Conservation (phyloP, 1,284 basidiomycete species). For the Fomitiporia mediterranea region DNA sequence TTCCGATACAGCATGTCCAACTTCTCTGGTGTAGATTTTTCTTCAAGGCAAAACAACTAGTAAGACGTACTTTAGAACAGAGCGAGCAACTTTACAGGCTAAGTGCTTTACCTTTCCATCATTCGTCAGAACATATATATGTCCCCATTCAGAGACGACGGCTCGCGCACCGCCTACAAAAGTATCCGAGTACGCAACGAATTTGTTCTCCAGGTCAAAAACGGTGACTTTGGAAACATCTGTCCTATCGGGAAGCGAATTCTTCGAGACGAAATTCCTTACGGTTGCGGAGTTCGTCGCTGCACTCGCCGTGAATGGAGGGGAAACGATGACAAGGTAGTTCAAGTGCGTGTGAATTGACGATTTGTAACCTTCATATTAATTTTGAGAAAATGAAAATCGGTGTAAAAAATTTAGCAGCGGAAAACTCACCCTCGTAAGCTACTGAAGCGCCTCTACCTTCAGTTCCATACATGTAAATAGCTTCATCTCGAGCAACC, state of each 20-base stretch:
- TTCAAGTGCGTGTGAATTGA: slow-evolving; percentile 69
- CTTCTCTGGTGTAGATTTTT: slow-evolving; percentile 77
- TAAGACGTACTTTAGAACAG: neutral
- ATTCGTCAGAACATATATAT: slow-evolving; percentile 72
- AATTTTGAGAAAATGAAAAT: neutral
- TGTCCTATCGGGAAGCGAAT: slow-evolving; percentile 37
- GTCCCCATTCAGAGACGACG: slow-evolving; percentile 75
- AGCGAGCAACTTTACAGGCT: slow-evolving; percentile 5
- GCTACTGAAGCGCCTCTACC: slow-evolving; percentile 86
- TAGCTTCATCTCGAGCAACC: slow-evolving; percentile 88
- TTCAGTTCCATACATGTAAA: slow-evolving; percentile 83
- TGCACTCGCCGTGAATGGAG: slow-evolving; percentile 69
- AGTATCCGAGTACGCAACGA: slow-evolving; percentile 78
- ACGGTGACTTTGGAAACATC: slow-evolving; percentile 86
- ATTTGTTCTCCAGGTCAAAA: slow-evolving; percentile 91
- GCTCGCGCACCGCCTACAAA: slow-evolving; percentile 78
- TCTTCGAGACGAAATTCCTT: slow-evolving; percentile 62
- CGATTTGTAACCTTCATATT: slow-evolving; percentile 55
- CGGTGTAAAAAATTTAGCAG: neutral
- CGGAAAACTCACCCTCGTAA: slow-evolving; percentile 70
- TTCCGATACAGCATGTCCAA: slow-evolving; percentile 79
- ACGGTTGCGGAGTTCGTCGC: slow-evolving; percentile 69
- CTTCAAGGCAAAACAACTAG: slow-evolving; percentile 70
- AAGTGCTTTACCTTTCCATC: slow-evolving; percentile 59
- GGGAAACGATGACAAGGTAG: slow-evolving; percentile 87